These are phyloP conservation scores for Solanum appendiculatum DNA, from an alignment of 257 asterid genomes.

Conservation along the genomic window DNA sequence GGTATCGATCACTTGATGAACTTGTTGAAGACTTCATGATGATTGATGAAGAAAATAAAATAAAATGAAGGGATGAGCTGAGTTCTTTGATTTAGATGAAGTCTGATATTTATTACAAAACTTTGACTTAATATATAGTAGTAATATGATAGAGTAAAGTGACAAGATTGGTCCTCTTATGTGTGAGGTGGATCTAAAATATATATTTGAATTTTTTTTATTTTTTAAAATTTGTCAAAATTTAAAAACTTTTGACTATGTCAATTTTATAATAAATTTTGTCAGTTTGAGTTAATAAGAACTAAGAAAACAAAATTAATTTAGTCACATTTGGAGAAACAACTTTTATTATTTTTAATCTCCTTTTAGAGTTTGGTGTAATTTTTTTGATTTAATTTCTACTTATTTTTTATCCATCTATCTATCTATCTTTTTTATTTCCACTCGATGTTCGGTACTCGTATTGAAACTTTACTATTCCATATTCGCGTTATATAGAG, in stretches of 20 bases:
- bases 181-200: background rate
- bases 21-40: conserved; percentile 3
- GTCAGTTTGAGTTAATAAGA: too few species aligned
- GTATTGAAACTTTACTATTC: fast-evolving
- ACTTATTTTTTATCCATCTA: too few species aligned
- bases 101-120: background rate
- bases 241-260: background rate
- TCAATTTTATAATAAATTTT: too few species aligned
- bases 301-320: background rate
- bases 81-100: background rate
- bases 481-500: too few species aligned
- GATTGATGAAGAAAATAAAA: background rate
- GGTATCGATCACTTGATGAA: background rate
- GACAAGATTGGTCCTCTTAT: background rate
- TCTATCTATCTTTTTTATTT: too few species aligned
- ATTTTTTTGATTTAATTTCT: too few species aligned
- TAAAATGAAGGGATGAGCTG: background rate
- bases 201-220: too few species aligned
- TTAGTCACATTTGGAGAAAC: background rate
- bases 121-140: background rate
- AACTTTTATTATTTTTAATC: background rate
- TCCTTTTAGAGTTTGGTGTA: background rate
- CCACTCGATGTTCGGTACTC: fast-evolving
- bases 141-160: background rate
- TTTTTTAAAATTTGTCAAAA: too few species aligned